Conservation (phyloP, 257 asterid species). For the Echium plantagineum region DNA sequence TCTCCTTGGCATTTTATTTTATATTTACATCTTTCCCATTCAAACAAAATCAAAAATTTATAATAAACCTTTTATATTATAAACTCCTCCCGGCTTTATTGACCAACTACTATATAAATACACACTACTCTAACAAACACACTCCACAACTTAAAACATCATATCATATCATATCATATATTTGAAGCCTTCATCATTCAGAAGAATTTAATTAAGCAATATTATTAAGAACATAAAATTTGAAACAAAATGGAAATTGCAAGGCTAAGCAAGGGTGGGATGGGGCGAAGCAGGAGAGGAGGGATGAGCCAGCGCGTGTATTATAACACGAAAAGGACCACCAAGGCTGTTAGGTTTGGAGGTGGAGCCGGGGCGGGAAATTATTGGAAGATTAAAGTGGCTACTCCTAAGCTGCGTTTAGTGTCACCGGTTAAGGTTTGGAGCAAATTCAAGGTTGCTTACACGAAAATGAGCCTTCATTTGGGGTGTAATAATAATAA, state of each 20-base stretch:
- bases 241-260: neutral
- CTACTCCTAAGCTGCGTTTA: constrained; percentile 32
- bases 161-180: no score
- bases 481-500: constrained; percentile 17
- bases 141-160: neutral
- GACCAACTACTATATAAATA: neutral
- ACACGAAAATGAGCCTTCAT: constrained; percentile 37
- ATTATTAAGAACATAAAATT: no score
- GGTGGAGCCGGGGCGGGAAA: constrained; percentile 14
- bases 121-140: neutral
- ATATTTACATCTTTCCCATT: no score
- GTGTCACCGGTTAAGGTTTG: constrained; percentile 33
- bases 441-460: constrained; percentile 33
- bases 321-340: constrained; percentile 6
- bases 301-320: neutral
- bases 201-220: no score
- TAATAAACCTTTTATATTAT: no score
- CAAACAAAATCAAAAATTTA: no score
- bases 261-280: neutral
- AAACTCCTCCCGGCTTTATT: neutral
- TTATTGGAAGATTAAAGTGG: constrained; percentile 33
- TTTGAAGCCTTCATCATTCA: no score
- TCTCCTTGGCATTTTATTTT: no score
- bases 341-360: constrained; percentile 27
- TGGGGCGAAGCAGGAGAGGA: neutral